Evolutionary conservation across 192 early-diverging fungal species (phyloP), one percentile per base, ranked within the genome.

Genomic region (Entomortierella parvispora): DNA sequence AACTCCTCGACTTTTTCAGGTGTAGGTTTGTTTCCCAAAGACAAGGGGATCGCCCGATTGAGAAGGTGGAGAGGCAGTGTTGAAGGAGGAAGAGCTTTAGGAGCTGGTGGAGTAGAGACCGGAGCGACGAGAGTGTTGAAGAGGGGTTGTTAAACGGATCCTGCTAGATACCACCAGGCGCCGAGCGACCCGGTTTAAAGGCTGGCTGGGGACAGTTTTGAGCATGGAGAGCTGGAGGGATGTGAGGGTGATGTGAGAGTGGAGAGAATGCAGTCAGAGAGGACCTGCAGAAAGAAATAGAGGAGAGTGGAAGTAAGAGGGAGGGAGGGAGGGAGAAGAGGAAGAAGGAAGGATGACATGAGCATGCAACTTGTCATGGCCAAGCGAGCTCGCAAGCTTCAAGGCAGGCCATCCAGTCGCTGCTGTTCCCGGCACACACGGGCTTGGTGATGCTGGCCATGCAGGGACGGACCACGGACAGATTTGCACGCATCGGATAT

Each of bases 1-100:
- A 77, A 22, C 48, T 77, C 74, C 55, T 64, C 29, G 22, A 46
- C 15, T 15, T 68, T 64, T 28, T 77, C 74, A 8, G 40, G 22
- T 7, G 28, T 57, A 0, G 49, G 52, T 23, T 55, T 48, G n/a
- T n/a, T n/a, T n/a, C n/a, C n/a, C n/a, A n/a, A n/a, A 1, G 23
- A 31, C 1, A 61, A 58, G 6, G 47, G 29, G 17, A 55, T 52
- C 8, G 33, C 12, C 12, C 40, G 43, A 18, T 17, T 17, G 31
- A 34, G 31, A 28, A 32, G 17, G 6, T 26, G 53, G 5, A 31
- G 32, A 6, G 28, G 2, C 18, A 44, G 47, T 43, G 10, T 28
- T n/a, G 43, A 45, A 9, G 37, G 37, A 9, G 37, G 37, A 40
- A 12, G 12, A 5, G 12, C 12, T 40, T 40, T 40, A 12, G 37